Percentiles rank a stretch among this genome's conserved stretches.
phyloP scores from a whole-genome alignment of 176 grass and related monocot species.

The Urochloa ruziziensis region DNA sequence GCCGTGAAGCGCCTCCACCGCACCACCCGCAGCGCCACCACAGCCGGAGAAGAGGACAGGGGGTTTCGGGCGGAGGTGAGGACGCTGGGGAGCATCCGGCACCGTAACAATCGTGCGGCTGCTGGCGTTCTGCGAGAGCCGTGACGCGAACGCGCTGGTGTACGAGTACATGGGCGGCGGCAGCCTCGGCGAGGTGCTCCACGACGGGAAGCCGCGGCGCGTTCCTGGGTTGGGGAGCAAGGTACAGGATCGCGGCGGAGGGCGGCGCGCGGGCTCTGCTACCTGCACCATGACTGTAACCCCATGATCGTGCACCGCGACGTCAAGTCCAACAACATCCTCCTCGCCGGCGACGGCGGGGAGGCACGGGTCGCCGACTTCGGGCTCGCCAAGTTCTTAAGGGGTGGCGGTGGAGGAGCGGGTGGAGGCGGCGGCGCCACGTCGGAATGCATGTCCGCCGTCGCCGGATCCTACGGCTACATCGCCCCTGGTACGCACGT shows the following conservation, averaged over 20 bases:
- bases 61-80: conserved; percentile 87
- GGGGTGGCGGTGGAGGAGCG: conserved; percentile 12
- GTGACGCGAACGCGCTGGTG: conserved; percentile 61
- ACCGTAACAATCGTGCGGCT: conserved; percentile 96
- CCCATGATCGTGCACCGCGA: conserved; percentile 88
- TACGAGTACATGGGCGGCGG: conserved; percentile 98
- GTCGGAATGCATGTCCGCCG: conserved; percentile 90
- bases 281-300: conserved; percentile 83
- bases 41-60: conserved; percentile 41
- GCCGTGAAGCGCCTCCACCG: conserved; percentile 74
- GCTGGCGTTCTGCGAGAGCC: conserved; percentile 66
- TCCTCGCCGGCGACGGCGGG: conserved; percentile 74
- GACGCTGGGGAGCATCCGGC: conserved; percentile 84
- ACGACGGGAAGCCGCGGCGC: conserved; percentile 59
- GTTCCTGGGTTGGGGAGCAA: conserved; percentile 61
- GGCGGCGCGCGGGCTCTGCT: conserved; percentile 66
- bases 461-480: conserved; percentile 97
- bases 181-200: conserved; percentile 70
- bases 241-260: conserved; percentile 81
- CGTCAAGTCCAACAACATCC: conserved; percentile 95
- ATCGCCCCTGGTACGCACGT: conserved; percentile 73
- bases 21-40: neutral
- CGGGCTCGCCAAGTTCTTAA: conserved; percentile 82
- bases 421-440: conserved; percentile 12
- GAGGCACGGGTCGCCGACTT: conserved; percentile 90